These are phyloP conservation scores for Calendula officinalis DNA, from an alignment of 129 eudicot genomes.

Conservation along the genomic window DNA sequence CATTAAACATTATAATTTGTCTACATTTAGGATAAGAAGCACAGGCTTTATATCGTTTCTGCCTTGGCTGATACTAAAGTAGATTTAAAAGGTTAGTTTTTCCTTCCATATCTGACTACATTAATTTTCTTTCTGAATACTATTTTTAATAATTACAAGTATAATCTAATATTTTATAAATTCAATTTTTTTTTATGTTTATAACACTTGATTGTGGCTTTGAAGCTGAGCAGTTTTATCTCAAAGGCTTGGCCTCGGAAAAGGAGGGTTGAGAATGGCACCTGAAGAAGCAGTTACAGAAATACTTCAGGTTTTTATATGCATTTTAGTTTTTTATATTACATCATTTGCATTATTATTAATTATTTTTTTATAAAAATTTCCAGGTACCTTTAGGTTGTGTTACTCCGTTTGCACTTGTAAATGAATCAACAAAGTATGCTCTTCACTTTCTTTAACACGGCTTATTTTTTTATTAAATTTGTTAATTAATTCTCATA, in stretches of 20 bases:
- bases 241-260: conserved; percentile 97
- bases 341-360: not conserved
- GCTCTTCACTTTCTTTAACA: conserved; percentile 7
- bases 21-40: conserved; percentile 79
- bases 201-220: too few species aligned
- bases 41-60: conserved; percentile 74
- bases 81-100: conserved; percentile 72
- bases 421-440: conserved; percentile 87
- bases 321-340: conserved; percentile 10
- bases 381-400: conserved; percentile 84
- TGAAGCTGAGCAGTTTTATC: conserved; percentile 61
- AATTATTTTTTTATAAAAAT: conserved; percentile 12
- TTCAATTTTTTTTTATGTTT: too few species aligned
- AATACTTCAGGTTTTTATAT: conserved; percentile 67
- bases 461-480: not conserved
- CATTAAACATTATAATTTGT: not conserved
- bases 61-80: conserved; percentile 90
- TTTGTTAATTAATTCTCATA: not conserved
- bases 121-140: too few species aligned
- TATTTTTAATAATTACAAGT: too few species aligned
- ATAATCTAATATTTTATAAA: too few species aligned
- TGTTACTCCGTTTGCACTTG: conserved; percentile 91
- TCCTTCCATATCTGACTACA: conserved; percentile 1
- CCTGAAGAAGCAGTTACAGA: conserved; percentile 93
- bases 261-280: conserved; percentile 96